Conservation (phyloP, 2,329 filamentous ascomycete genomes). For the Tothia fuscella region DNA sequence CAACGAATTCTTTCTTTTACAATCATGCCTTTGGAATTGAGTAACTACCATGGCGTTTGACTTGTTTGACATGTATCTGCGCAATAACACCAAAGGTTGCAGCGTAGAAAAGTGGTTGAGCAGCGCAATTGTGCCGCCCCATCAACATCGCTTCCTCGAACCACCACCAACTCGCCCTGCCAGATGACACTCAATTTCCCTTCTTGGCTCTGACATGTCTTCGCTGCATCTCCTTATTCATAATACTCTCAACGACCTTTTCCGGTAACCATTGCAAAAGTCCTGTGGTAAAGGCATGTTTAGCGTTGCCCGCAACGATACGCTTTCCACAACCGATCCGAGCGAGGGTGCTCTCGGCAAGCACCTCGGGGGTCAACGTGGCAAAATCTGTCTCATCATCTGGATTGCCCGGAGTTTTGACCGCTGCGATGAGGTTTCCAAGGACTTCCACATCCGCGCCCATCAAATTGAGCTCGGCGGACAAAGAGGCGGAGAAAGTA, state of each 20-base stretch:
- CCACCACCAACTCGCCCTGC: no score
- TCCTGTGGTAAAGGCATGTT: neutral
- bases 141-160: no score
- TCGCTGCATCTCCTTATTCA: no score
- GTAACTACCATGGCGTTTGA: no score
- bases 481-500: constrained; percentile 1
- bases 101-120: no score
- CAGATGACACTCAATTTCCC: no score
- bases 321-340: constrained; percentile 6
- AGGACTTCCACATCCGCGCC: neutral
- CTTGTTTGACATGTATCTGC: no score
- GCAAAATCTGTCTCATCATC: neutral
- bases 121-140: no score
- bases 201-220: no score
- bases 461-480: constrained; percentile 4
- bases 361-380: constrained; percentile 1
- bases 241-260: neutral
- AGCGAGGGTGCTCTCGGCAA: constrained; percentile 6
- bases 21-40: no score
- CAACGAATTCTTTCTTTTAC: no score
- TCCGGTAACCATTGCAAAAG: constrained; percentile 1
- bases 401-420: constrained; percentile 4
- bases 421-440: constrained; percentile 5
- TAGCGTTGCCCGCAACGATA: neutral
- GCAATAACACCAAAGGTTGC: no score